Conservation (phyloP, 805 yeast genomes). For the Kregervanrija fluxuum region DNA sequence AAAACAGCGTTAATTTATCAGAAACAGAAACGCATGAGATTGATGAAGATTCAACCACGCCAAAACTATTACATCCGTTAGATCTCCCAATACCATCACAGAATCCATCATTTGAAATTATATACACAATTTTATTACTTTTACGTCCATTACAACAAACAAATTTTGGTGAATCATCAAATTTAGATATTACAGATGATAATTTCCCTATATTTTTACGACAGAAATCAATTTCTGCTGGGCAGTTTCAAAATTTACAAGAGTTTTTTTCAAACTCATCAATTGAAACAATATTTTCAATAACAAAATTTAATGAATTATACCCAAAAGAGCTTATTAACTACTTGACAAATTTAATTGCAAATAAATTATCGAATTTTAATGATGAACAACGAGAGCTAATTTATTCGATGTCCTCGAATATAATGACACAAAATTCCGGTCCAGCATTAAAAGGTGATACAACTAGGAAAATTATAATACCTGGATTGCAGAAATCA, state of each 20-base stretch:
- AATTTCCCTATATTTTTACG: too few relatives aligned
- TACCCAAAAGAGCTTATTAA: constrained; percentile 31
- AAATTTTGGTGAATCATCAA: too few relatives aligned
- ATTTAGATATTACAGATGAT: too few relatives aligned
- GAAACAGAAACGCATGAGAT: background rate
- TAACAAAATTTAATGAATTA: too few relatives aligned
- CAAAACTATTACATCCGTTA: constrained; percentile 15
- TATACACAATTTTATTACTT: constrained; percentile 39
- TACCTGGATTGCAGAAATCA: constrained; percentile 31
- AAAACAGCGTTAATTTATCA: background rate
- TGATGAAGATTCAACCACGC: background rate
- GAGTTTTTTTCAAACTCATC: too few relatives aligned
- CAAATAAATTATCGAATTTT: constrained; percentile 45
- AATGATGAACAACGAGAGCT: constrained; percentile 27
- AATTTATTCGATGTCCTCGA: constrained; percentile 51
- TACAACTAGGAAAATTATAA: constrained; percentile 49
- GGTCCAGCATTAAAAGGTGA: constrained; percentile 82
- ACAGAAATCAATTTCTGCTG: too few relatives aligned
- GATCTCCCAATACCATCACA: constrained; percentile 50
- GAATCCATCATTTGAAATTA: constrained; percentile 40
- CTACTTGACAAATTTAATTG: constrained; percentile 42
- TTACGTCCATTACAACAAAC: too few relatives aligned
- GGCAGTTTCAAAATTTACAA: too few relatives aligned
- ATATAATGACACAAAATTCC: constrained; percentile 69
- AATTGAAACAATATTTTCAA: too few relatives aligned